Conservation (phyloP, 2,329 filamentous ascomycete species). For the Plenodomus lindquistii region DNA sequence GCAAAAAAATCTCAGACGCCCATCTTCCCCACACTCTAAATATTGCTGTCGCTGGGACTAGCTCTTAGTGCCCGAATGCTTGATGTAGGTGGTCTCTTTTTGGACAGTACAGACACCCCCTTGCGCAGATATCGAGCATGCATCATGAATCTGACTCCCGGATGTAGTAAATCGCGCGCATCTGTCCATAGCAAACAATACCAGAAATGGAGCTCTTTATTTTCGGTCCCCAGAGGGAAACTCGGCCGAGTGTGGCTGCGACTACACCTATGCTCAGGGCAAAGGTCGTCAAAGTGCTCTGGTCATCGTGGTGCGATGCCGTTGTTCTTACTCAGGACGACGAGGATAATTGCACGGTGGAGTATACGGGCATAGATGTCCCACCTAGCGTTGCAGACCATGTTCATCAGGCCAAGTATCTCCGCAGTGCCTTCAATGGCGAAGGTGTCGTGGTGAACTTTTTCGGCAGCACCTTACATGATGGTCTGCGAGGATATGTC, state of each 20-base stretch:
- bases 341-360: conserved; percentile 1
- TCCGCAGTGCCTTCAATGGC: conserved; percentile 1
- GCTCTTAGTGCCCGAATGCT: too few relatives aligned
- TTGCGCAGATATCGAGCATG: too few relatives aligned
- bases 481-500: conserved; percentile 24
- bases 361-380: conserved; percentile 27
- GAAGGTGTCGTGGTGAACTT: conserved; percentile 3
- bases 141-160: too few relatives aligned
- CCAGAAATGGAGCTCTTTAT: conserved; percentile 12
- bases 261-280: conserved; percentile 4
- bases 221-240: conserved; percentile 11
- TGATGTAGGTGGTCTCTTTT: too few relatives aligned
- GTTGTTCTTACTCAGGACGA: conserved; percentile 8
- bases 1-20: too few relatives aligned
- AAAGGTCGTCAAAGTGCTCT: conserved; percentile 21
- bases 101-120: too few relatives aligned
- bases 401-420: not conserved
- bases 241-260: not conserved
- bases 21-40: too few relatives aligned
- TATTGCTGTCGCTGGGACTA: too few relatives aligned
- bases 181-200: not conserved
- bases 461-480: conserved; percentile 27
- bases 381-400: conserved; percentile 7
- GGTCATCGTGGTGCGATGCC: conserved; percentile 40
- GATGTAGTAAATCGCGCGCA: not conserved